phyloP scores from a whole-genome alignment of 805 yeast species.

The Vanderwaltozyma tropicalis region DNA sequence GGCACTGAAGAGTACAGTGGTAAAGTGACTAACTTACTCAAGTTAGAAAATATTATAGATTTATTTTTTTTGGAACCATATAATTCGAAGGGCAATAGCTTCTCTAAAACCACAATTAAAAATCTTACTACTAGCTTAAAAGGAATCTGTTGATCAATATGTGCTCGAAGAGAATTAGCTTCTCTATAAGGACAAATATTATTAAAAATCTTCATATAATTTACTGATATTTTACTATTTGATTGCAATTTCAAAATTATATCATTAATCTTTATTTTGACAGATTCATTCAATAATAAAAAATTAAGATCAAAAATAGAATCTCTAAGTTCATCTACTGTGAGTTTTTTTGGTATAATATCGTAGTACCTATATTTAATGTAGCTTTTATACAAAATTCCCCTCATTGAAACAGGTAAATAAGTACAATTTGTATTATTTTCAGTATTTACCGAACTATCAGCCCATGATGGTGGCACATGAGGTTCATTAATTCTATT shows the following conservation, averaged over 20 bases:
- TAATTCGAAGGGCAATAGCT: slow-evolving; percentile 39
- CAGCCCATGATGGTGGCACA: slow-evolving; percentile 11
- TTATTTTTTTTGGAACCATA: slow-evolving; percentile 49
- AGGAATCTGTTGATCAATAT: slow-evolving; percentile 28
- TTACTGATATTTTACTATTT: slow-evolving; percentile 27
- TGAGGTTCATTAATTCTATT: slow-evolving; percentile 12
- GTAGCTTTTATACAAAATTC: slow-evolving; percentile 3
- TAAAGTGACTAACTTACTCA: slow-evolving; percentile 32
- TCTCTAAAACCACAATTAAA: slow-evolving; percentile 34
- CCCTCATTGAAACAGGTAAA: background rate
- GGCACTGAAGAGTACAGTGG: slow-evolving; percentile 31
- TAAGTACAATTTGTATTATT: background rate
- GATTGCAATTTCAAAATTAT: slow-evolving; percentile 13
- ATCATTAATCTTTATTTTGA: slow-evolving; percentile 6
- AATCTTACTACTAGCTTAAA: slow-evolving; percentile 33
- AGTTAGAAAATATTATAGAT: slow-evolving; percentile 26
- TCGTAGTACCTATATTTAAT: slow-evolving; percentile 2
- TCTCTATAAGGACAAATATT: slow-evolving; percentile 23
- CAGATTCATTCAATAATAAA: slow-evolving; percentile 11
- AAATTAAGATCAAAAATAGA: slow-evolving; percentile 15
- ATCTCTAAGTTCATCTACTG: slow-evolving; percentile 5
- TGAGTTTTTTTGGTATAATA: slow-evolving; percentile 6
- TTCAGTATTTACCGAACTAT: background rate
- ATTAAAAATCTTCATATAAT: slow-evolving; percentile 31
- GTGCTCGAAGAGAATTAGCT: slow-evolving; percentile 7